Conservation (phyloP, 768 basidiomycete genomes). For the Pulveroboletus sp. region DNA sequence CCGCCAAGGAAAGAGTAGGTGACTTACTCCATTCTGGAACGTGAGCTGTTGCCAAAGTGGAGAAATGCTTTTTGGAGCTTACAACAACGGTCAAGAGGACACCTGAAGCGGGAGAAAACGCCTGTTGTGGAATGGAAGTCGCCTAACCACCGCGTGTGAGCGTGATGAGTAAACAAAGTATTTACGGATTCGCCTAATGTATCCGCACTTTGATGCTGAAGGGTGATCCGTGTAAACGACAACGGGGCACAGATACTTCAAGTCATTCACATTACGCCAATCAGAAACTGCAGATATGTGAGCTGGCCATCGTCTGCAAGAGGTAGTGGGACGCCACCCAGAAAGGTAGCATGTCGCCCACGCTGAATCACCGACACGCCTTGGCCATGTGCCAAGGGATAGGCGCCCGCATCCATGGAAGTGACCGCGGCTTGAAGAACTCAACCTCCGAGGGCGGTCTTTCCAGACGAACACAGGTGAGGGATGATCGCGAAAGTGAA, state of each 20-base stretch:
- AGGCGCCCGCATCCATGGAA: slow-evolving; percentile 46
- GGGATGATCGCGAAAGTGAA: not conserved
- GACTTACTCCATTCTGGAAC: slow-evolving; percentile 51
- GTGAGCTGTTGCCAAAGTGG: not conserved
- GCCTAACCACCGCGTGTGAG: slow-evolving; percentile 47
- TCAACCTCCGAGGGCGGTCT: not conserved
- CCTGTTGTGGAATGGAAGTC: slow-evolving; percentile 32
- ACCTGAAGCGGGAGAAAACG: slow-evolving; percentile 41
- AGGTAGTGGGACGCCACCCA: slow-evolving; percentile 31
- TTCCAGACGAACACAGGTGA: not conserved
- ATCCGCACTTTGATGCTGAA: slow-evolving; percentile 15
- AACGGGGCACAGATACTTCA: too few relatives aligned
- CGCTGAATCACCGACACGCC: slow-evolving; percentile 39
- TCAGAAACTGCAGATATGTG: slow-evolving; percentile 29
- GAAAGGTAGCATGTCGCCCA: slow-evolving; percentile 25
- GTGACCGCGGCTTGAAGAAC: not conserved
- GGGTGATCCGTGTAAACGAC: slow-evolving; percentile 2
- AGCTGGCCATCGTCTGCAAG: slow-evolving; percentile 25
- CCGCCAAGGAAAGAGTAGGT: slow-evolving; percentile 43
- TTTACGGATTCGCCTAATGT: slow-evolving; percentile 13
- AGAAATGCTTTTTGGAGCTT: slow-evolving; percentile 23
- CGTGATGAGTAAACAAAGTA: slow-evolving; percentile 40
- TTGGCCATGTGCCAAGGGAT: slow-evolving; percentile 34
- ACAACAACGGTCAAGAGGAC: slow-evolving; percentile 52
- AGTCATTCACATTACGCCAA: slow-evolving; percentile 35